Base-by-base conservation (phyloP, 768 basidiomycete species). In the Phylloporus scabripes region DNA sequence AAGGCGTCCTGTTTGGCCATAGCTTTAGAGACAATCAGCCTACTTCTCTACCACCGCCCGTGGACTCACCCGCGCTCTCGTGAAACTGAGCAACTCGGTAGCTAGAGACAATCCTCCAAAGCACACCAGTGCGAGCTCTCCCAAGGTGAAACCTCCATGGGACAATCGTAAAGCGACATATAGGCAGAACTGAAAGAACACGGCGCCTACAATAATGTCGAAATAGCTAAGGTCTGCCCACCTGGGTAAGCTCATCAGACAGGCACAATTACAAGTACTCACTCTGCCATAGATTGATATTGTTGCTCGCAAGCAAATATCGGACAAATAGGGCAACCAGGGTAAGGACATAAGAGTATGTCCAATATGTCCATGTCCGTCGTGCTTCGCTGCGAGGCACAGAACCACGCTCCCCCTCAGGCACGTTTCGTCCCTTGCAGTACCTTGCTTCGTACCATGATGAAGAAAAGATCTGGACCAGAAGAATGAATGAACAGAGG, bases 71-170 rank as follows among this genome's bases (percentile, higher is more conserved):
- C 79, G 75, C 29, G 90, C 83, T 42, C 82, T 81, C 2, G 92
- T 95, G 43, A 98, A 63, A 57, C 90, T 88, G 53, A 92, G 72
- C 29, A 88, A 76, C 65, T 98, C 95, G 74, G 92, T 83, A 57
- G 83, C 85, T 20, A 98, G 64, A 0, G 84, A 84, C 2, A 92
- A 87, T 5, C 88, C 92, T 36, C 92, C 92, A 56, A 91, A 90
- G 38, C 85, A 87, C 15, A 95, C 89, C 21, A 97, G 70, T 21
- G 85, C 87, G 15, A 98, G 77, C 65, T 99, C 96, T 28, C 96
- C 96, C 1, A 99, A 77, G 0, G 94, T 98, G 69, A 98, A 94
- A 10, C 89, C 90, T n/a, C 87, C 80, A 59, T 96, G 87, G 4
- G 93, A 94, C 38, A 99, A 75, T 20, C 96, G 80, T 36, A 96